These are phyloP conservation scores for Pholiota adiposa DNA, from an alignment of 1,284 basidiomycete genomes.

Conservation along the genomic window DNA sequence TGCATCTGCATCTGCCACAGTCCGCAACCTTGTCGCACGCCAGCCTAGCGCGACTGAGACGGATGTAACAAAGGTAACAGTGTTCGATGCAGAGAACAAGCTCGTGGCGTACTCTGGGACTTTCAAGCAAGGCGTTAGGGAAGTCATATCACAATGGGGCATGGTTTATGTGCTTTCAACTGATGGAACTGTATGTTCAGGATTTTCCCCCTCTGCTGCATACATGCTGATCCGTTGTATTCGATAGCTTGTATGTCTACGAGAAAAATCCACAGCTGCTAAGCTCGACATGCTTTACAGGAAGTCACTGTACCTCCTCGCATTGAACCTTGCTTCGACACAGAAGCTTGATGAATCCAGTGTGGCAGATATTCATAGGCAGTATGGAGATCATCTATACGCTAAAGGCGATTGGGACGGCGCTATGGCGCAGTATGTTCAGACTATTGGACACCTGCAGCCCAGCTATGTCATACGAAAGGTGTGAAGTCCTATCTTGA, in stretches of 20 bases:
- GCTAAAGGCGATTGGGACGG: conserved; percentile 91
- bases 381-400: conserved; percentile 94
- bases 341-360: conserved; percentile 73
- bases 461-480: conserved; percentile 98
- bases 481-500: conserved; percentile 45
- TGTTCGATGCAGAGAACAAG: conserved; percentile 95
- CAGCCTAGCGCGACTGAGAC: conserved; percentile 46
- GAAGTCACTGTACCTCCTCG: conserved; percentile 75
- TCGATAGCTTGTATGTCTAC: conserved; percentile 66
- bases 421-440: conserved; percentile 90
- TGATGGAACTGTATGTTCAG: conserved; percentile 66
- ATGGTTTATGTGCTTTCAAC: conserved; percentile 78
- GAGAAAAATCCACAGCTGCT: conserved; percentile 78
- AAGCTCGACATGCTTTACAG: conserved; percentile 86
- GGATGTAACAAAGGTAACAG: conserved; percentile 85
- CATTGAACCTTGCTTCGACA: conserved; percentile 78
- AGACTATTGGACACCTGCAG: conserved; percentile 88
- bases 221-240: conserved; percentile 10
- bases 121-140: conserved; percentile 80
- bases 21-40: conserved; percentile 71
- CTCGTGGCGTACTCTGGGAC: conserved; percentile 84
- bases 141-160: conserved; percentile 82
- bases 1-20: conserved; percentile 71
- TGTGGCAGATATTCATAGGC: conserved; percentile 84
- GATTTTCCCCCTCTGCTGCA: background rate